Evolutionary conservation across 257 asterid genomes (phyloP), one percentile per base, ranked within the genome.

Genomic region (Plantago major): DNA sequence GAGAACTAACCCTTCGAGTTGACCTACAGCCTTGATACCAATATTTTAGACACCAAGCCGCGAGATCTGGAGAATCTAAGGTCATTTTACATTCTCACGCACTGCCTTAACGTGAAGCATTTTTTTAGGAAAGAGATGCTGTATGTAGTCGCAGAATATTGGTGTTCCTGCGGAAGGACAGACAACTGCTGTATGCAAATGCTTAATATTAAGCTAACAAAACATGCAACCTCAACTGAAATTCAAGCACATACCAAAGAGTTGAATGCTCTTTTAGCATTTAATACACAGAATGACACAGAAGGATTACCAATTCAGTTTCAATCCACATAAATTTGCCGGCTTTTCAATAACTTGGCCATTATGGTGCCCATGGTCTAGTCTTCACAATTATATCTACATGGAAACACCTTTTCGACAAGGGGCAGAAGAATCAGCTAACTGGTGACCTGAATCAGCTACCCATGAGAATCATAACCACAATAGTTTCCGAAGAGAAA

Each of bases 311-410:
- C 42, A 42, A 42, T 52, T 11, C 37, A 42, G 56, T 26, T 8
- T 42, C 45, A 61, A 61, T 15, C 60, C 4, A 28, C 66, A 43
- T 46, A 54, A 48, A 62, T 57, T 60, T 26, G 50, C 55, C 63
- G 54, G 66, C 14, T 46, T 55, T 17, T 6, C 53, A 63, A 13
- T 49, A 52, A 22, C 40, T 40, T 58, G 66, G 52, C 48, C 15
- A 10, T 56, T 61, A 38, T 46, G 62, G 59, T 10, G 76, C 67
- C 63, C 51, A 22, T 46, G 66, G 44, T 68, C 60, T 54, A 42
- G 16, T 64, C 48, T 46, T 40, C 50, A 48, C 63, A 58, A 37
- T 7, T 63, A 63, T 77, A 73, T 70, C 79, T 70, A 77, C 74
- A 70, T 17, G 53, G 63, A 55, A 58, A 62, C 58, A 55, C 62